Evolutionary conservation across 108 stramenopile species (phyloP), one percentile per base, ranked within the genome.

Genomic region (Discostella pseudostelligera): DNA sequence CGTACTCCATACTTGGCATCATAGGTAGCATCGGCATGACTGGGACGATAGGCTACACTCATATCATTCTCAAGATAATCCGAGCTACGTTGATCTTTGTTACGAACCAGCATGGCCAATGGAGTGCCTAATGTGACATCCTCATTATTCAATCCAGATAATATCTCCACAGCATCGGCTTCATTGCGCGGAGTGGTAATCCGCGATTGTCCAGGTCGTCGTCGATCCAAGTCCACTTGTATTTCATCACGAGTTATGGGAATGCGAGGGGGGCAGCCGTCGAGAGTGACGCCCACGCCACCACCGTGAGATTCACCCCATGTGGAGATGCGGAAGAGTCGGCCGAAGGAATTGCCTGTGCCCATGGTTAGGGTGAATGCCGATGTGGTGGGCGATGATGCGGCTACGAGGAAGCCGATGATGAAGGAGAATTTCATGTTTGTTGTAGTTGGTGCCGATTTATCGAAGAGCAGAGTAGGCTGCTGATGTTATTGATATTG

Each of bases 291-390:
- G 63, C 99, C 99, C 12, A 99, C 97, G 25, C 93, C 97, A 36
- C 92, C 95, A 2, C 97, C 96, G 67, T 99, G 99, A 59, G 96
- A 97, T 83, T 99, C 99, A 19, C 97, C 99, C 86, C 92, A 99
- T 17, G 99, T 98, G 47, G 96, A 95, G 56, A 98, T 97, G 57
- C 97, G 94, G 68, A 99, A 98, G 59, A 93, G 61, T 11, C 90
- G 82, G n/a, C 99, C 99, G 67, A 94, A 99, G 58, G 96, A 78
- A 69, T 96, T 97, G 48, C 97, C 97, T 16, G 86, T 86, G 19
- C 94, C 90, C 97, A 98, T 97, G 40, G 70, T 73, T 32, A 88
- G 58, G 17, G 83, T 64, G 42, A 88, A 73, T 46, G 78, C 69
- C 10, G 48, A 22, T 29, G 69, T 24, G 16, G 43, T 45, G 48